phyloP scores from a whole-genome alignment of 495 filamentous ascomycete genomes.

The Aspergillus steynii region DNA sequence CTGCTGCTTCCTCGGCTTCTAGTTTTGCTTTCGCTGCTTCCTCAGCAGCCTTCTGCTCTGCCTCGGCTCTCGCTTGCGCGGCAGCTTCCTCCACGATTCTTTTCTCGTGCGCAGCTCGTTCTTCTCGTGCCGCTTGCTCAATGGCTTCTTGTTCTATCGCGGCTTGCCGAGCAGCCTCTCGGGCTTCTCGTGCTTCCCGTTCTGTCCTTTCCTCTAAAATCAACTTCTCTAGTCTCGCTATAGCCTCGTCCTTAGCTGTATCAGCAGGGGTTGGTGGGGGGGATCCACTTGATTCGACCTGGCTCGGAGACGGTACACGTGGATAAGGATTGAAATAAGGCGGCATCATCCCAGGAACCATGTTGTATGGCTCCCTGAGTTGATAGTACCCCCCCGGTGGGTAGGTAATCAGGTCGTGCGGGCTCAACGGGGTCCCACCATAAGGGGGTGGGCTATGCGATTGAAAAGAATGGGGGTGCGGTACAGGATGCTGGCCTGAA shows the following conservation, averaged over 20 bases:
- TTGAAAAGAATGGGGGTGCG: constrained; percentile 25
- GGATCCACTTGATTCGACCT: constrained; percentile 27
- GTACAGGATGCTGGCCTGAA: constrained; percentile 30
- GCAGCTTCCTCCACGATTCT: constrained; percentile 43
- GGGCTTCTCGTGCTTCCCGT: constrained; percentile 42
- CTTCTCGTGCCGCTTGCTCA: constrained; percentile 53
- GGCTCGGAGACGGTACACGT: constrained; percentile 36
- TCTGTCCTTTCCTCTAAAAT: constrained; percentile 50
- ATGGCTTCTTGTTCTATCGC: constrained; percentile 48
- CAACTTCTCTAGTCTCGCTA: constrained; percentile 52
- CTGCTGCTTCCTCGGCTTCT: constrained; percentile 37
- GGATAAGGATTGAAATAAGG: constrained; percentile 39
- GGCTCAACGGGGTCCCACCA: constrained; percentile 31
- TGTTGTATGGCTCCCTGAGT: constrained; percentile 40
- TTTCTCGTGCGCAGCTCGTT: constrained; percentile 45
- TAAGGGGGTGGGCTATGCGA: constrained; percentile 37
- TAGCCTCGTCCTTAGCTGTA: constrained; percentile 50
- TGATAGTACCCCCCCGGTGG: constrained; percentile 42
- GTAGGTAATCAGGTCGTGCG: constrained; percentile 55
- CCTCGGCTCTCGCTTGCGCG: constrained; percentile 46
- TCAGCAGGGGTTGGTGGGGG: constrained; percentile 30
- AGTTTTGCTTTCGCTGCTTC: constrained; percentile 34
- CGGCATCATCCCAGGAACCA: constrained; percentile 44
- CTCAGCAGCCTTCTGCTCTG: constrained; percentile 46
- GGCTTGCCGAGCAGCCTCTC: constrained; percentile 43